Conservation (phyloP, 1,284 basidiomycete species). For the Ustilago trichophora region DNA sequence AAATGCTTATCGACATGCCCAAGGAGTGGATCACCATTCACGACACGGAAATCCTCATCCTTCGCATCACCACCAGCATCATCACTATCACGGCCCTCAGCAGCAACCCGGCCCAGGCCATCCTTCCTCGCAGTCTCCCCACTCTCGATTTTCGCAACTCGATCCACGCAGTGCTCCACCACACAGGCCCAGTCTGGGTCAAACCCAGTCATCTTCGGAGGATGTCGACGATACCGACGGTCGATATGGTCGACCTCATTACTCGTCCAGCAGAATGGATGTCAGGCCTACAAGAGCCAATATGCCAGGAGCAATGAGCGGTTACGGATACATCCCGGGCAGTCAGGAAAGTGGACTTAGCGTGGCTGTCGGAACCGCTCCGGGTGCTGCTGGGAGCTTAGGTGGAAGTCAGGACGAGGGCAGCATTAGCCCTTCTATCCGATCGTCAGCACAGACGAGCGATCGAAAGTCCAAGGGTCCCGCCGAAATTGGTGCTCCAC, state of each 20-base stretch:
- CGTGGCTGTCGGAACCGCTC: conserved; percentile 14
- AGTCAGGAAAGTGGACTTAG: conserved; percentile 60
- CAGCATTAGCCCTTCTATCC: conserved; percentile 54
- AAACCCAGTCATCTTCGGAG: conserved; percentile 39
- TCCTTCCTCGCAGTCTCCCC: conserved; percentile 4
- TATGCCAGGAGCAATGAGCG: conserved; percentile 50
- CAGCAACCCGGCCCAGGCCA: neutral
- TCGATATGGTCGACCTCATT: conserved; percentile 2
- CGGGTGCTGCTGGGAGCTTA: conserved; percentile 10
- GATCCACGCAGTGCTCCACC: conserved; percentile 6
- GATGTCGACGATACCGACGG: conserved; percentile 25
- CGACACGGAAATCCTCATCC: conserved; percentile 8
- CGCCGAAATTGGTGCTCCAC: conserved; percentile 21
- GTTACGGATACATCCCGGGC: conserved; percentile 61
- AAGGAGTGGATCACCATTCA: conserved; percentile 12
- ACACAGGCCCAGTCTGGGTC: conserved; percentile 18
- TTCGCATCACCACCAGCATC: conserved; percentile 6
- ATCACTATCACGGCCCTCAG: neutral
- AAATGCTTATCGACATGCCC: conserved; percentile 10
- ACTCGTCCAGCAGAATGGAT: neutral
- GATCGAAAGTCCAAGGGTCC: conserved; percentile 6
- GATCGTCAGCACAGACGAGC: conserved; percentile 51
- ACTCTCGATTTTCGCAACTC: conserved; percentile 13
- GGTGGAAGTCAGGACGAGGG: conserved; percentile 38
- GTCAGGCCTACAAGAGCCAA: conserved; percentile 3